Evolutionary conservation across 225 moss, liverwort and hornwort species (phyloP), one percentile per base, ranked within the genome.

Genomic region (Pseudisothecium myosuroides): DNA sequence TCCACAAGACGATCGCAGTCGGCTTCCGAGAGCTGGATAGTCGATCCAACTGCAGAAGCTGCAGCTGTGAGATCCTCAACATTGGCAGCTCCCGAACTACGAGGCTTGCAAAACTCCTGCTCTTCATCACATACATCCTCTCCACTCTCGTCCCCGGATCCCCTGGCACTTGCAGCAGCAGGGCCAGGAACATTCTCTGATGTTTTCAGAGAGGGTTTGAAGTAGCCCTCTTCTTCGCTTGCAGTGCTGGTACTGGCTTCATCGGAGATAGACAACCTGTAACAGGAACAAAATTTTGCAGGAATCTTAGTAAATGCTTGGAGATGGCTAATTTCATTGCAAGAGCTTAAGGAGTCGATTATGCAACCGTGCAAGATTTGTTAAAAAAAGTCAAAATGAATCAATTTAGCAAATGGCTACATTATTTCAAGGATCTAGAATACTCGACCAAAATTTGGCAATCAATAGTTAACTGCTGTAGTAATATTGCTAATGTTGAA

Each of bases 251-350:
- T 75, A 77, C 84, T 90, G 20, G 90, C 88, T 80, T 88, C 90
- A 55, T 93, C 91, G 14, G 86, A 91, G 63, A 90, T 90, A 23
- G 91, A 91, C 83, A 93, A 87, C 81, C 88, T 86, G 72, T 16
- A 17, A 34, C 43, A 32, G 24, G 24, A 23, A 58, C 32, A 72
- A 24, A 49, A 23, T 11, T 64, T 63, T 47, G 82, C 63, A 63
- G 32, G 45, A 15, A 23, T 45, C 43, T 63, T 32, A 34, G 61
- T 14, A 45, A 31, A 41, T 29, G 43, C 43, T 31, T 60, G 29
- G 43, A 61, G 31, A 22, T 49, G 26, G 37, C 11, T 36, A 24
- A 49, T 52, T 65, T 65, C 65, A 66, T 63, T 32, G 45, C 49
- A 83, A 65, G 37, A 50, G 27, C 66, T 50, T 24, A 34, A 76